Percentiles rank a stretch among this genome's conserved stretches.
These are phyloP conservation scores for Paramyrothecium roridum DNA, from an alignment of 2,329 filamentous ascomycete species.

Conservation along the genomic window DNA sequence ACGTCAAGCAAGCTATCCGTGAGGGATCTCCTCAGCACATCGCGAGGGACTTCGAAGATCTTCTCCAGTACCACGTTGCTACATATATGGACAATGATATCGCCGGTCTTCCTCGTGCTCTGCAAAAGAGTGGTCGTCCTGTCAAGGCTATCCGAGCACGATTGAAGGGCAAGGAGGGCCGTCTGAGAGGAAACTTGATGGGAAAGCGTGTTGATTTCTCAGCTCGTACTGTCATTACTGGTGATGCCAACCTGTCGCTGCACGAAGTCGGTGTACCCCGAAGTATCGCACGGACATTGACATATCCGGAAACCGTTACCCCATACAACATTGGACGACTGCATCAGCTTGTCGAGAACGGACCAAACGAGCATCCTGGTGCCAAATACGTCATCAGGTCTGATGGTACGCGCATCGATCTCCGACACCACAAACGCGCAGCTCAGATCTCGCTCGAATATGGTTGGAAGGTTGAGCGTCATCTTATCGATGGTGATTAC, in stretches of 20 bases:
- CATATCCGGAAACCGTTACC: constrained; percentile 95
- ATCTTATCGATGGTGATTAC: constrained; percentile 92
- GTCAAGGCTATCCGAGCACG: constrained; percentile 96
- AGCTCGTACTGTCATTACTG: constrained; percentile 98
- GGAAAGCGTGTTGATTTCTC: constrained; percentile 99
- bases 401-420: constrained; percentile 89
- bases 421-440: constrained; percentile 87
- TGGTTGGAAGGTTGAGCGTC: constrained; percentile 97
- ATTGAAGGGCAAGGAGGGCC: constrained; percentile 98
- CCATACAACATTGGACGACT: constrained; percentile 96
- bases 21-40: constrained; percentile 93
- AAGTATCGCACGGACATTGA: constrained; percentile 88
- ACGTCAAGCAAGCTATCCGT: constrained; percentile 84
- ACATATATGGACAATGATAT: constrained; percentile 99
- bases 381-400: constrained; percentile 95
- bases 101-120: constrained; percentile 86
- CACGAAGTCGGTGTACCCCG: constrained; percentile 96
- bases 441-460: constrained; percentile 86
- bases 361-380: constrained; percentile 91
- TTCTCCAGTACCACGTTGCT: constrained; percentile 96
- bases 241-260: constrained; percentile 92
- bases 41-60: constrained; percentile 81
- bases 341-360: constrained; percentile 84
- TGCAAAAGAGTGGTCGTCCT: constrained; percentile 95
- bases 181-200: constrained; percentile 98